Base-by-base conservation (phyloP, 345 rosid species). In the Salix brachista region DNA sequence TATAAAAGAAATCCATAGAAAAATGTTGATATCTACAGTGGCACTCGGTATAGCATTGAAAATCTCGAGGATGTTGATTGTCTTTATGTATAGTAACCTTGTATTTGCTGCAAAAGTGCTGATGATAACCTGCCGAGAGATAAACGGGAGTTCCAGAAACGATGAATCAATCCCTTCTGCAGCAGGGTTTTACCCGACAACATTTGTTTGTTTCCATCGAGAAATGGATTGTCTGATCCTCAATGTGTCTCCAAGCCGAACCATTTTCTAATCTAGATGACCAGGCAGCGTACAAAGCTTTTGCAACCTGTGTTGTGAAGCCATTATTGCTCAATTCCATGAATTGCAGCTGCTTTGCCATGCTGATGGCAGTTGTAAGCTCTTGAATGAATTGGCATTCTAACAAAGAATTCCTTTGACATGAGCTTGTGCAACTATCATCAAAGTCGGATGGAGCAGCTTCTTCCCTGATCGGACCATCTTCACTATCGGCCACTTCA, bases 401-500 rank as follows among this genome's bases (percentile, higher is more conserved):
- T 6, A 79, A 16, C 72, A 83, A 81, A 14, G 87, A 74, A 36
- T 84, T 85, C 71, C 80, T 85, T 36, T 77, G 82, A 28, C 73
- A 86, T 1, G 91, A 88, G 79, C 96, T 88, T 48, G 87, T 70
- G 76, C 87, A 86, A 68, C 88, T 82, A 56, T 83, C 84, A 32
- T 88, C 74, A 6, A 84, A 44, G 48, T 83, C 88, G 4, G 85
- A 84, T 36, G 77, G 87, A 70, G 52, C 80, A 41, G 81, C 83
- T 76, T 82, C 89, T 64, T 16, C 77, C 69, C 52, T 75, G 12
- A 23, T 62, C 56, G 80, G 72, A 16, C 85, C 85, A 75, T 96
- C 99, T 87, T 93, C 95, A 67, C 98, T 96, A 75, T 92, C 99
- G 32, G 97, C 93, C 73, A 96, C 97, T 88, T 90, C 92, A 9